These are phyloP conservation scores for Nicotiana obtusifolia DNA, from an alignment of 257 asterid genomes.

Conservation along the genomic window DNA sequence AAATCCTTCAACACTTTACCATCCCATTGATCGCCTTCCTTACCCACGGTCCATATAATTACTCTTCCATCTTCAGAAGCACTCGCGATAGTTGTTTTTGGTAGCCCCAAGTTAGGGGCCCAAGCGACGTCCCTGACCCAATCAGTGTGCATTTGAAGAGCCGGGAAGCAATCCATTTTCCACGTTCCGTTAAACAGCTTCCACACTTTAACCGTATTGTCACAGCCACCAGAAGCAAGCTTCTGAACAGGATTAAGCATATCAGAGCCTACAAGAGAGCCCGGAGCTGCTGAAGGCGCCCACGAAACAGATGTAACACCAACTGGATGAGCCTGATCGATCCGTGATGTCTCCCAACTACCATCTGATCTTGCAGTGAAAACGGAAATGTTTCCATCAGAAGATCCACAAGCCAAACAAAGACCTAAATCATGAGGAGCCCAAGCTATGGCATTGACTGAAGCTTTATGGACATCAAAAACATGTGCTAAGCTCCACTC, in stretches of 20 bases:
- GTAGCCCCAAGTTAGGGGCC: slow-evolving; percentile 68
- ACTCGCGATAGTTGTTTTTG: slow-evolving; percentile 64
- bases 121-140: slow-evolving; percentile 75
- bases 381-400: slow-evolving; percentile 65
- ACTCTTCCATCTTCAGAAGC: slow-evolving; percentile 61
- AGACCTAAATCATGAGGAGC: slow-evolving; percentile 74
- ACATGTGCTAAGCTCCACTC: slow-evolving; percentile 58
- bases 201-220: slow-evolving; percentile 65
- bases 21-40: slow-evolving; percentile 58
- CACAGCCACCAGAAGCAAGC: slow-evolving; percentile 70
- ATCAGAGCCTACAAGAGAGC: slow-evolving; percentile 42
- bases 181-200: slow-evolving; percentile 49
- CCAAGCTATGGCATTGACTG: slow-evolving; percentile 68
- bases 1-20: slow-evolving; percentile 58
- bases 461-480: slow-evolving; percentile 60
- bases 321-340: slow-evolving; percentile 63
- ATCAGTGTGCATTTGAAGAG: slow-evolving; percentile 56
- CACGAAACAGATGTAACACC: slow-evolving; percentile 77
- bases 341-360: slow-evolving; percentile 55
- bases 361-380: slow-evolving; percentile 50
- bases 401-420: slow-evolving; percentile 66
- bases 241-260: slow-evolving; percentile 41
- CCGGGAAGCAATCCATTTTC: slow-evolving; percentile 68
- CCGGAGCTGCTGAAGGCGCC: slow-evolving; percentile 64
- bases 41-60: slow-evolving; percentile 43